Evolutionary conservation across 305 asterid species (phyloP).

Genomic region (Fraxinus dipetala): DNA sequence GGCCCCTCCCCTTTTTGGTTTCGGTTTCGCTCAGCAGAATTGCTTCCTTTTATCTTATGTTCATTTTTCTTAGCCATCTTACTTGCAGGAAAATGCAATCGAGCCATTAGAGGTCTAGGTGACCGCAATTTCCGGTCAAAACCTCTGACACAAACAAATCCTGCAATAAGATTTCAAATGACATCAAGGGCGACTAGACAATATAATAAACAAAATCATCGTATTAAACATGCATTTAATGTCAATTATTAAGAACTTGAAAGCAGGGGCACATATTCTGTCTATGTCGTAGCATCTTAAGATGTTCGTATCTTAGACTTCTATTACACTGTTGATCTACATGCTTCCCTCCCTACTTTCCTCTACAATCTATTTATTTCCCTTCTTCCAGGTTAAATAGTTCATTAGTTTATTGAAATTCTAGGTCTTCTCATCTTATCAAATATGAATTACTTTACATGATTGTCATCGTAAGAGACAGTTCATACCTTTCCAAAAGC

Average conservation of each 20-base stretch:
- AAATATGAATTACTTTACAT: not conserved
- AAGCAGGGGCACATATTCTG: not conserved
- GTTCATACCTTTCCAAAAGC: slow-evolving; percentile 91
- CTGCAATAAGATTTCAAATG: slow-evolving; percentile 43
- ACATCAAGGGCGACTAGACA: not conserved
- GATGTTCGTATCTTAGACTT: not conserved
- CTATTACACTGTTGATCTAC: not conserved
- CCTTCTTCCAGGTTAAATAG: not conserved
- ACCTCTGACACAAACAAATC: slow-evolving; percentile 91
- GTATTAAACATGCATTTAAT: not conserved
- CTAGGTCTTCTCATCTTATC: not conserved
- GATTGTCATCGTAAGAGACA: not conserved
- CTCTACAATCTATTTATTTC: not conserved
- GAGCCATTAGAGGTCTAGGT: slow-evolving; percentile 69
- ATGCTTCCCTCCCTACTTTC: not conserved
- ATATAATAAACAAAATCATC: not conserved
- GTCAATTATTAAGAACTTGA: not conserved
- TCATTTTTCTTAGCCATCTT: slow-evolving; percentile 43
- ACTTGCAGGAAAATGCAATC: slow-evolving; percentile 74
- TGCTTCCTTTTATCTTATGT: slow-evolving; percentile 23
- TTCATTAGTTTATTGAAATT: not conserved
- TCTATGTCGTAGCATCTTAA: not conserved
- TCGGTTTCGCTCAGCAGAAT: not conserved
- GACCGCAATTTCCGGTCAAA: slow-evolving; percentile 62
- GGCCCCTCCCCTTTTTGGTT: slow-evolving; percentile 20